phyloP scores from a whole-genome alignment of 768 basidiomycete species.

The Gymnopilus junonius region DNA sequence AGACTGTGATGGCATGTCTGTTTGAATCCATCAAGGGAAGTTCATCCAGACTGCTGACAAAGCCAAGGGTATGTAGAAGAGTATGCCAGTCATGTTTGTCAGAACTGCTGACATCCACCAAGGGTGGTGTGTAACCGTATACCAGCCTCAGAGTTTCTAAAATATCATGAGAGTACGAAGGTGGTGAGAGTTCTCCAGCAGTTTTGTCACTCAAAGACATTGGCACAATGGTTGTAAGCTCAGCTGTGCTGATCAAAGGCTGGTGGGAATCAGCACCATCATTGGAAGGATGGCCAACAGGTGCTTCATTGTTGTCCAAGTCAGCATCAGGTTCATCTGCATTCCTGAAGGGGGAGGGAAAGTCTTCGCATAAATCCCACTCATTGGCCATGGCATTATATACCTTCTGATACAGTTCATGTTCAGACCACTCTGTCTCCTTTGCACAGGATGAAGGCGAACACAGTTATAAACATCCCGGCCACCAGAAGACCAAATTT shows the following conservation, averaged over 20 bases:
- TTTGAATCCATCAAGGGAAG: background rate
- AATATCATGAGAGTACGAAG: background rate
- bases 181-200: background rate
- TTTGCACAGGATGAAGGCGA: conserved; percentile 7
- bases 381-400: conserved; percentile 14
- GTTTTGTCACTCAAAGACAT: background rate
- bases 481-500: background rate
- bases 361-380: conserved; percentile 16
- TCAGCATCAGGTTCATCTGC: background rate
- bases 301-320: background rate
- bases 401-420: background rate
- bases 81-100: background rate
- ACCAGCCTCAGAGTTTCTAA: background rate
- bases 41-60: background rate
- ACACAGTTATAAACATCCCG: conserved; percentile 6
- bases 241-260: too few species aligned
- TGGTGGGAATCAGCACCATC: background rate
- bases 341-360: background rate
- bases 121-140: background rate
- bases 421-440: background rate
- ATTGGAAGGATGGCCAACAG: background rate
- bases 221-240: too few species aligned
- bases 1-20: background rate
- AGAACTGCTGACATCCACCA: background rate
- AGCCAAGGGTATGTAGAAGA: background rate